Base-by-base conservation (phyloP, 345 rosid genomes). In the Sonneratia alba region DNA sequence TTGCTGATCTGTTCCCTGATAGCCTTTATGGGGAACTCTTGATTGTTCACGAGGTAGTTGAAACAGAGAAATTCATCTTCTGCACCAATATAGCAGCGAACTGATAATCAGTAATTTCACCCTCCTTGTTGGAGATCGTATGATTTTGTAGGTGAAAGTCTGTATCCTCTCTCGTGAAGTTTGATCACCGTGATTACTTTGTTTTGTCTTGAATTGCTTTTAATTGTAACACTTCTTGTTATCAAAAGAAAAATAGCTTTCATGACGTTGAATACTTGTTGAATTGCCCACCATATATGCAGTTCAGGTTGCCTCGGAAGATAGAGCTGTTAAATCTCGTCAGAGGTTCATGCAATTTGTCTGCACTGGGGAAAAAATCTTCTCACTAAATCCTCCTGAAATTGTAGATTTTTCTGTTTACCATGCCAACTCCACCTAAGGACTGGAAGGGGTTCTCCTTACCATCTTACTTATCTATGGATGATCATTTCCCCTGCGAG, bases 371-470 rank as follows among this genome's bases (percentile, higher is more conserved):
- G 63, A 56, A 36, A 45, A 66, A 71, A 15, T 27, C 49, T 63
- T 32, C 61, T 55, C 36, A 48, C 13, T 71, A 68, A 47, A 1
- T 48, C 21, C 55, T 47, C 65, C 12, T 3, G 62, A 48, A 24
- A 49, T 47, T 71, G 48, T 66, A 64, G 70, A 37, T 73, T 48
- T 14, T 38, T 36, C 56, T 16, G 47, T 47, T 78, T 53, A 47
- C 59, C 71, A 79, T 81, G 80, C 81, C 78, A 42, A 77, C 75
- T 61, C 80, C 77, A 67, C 63, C 70, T 42, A 82, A 77, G 79
- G 74, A 82, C 63, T 70, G 62, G 19, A 73, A 74, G 73, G 72
- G 81, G 55, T 71, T 74, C 56, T 73, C 81, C 48, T 70, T 79
- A 1, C 72, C 80, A 3, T 75, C 74, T 2, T 67, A 66, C 76